Evolutionary conservation across 2,329 filamentous ascomycete species (phyloP), one percentile per base, ranked within the genome.

Genomic region (Cordyceps fumosorosea): DNA sequence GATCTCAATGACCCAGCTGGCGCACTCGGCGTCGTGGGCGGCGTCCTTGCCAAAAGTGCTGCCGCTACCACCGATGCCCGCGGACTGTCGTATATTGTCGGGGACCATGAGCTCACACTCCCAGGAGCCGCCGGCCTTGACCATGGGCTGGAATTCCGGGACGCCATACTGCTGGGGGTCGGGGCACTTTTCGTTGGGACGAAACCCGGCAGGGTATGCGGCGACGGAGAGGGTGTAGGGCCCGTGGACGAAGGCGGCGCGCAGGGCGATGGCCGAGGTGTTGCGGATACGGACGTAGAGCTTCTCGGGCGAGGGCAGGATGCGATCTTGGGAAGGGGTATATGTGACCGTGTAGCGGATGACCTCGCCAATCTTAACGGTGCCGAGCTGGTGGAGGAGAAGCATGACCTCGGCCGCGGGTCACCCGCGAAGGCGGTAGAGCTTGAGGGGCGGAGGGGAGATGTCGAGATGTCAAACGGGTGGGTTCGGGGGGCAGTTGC

Each of bases 231-330:
- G 83, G 0, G 88, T 96, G 73, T 99, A 99, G 1, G 95, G 95
- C 0, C 95, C 95, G 76, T 97, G 95, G 60, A 99, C 88, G 73
- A 97, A 99, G 62, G 95, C 95, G 60, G 95, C 95, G 70, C 95
- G 90, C 45, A 98, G 81, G 18, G 95, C 90, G 66, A 96, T 90
- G 62, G 91, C 89, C 45, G 90, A 95, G 11, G 90, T 93, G 75
- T 99, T 99, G 73, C 90, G 93, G 73, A 99, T 87, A 68, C 90
- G 91, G 52, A 99, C 84, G 75, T 91, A 85, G 44, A 99, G 85
- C 68, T 86, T 82, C 66, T 89, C 80, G 32, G 93, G 93, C 5
- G 91, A 89, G 4, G 95, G 95, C 3, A 96, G 83, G 71, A 97
- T 96, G 67, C 91, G 91, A 75, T 98, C 95, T 70, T 87, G 83